phyloP scores from a whole-genome alignment of 495 filamentous ascomycete genomes.

The Talaromyces trachyspermus region DNA sequence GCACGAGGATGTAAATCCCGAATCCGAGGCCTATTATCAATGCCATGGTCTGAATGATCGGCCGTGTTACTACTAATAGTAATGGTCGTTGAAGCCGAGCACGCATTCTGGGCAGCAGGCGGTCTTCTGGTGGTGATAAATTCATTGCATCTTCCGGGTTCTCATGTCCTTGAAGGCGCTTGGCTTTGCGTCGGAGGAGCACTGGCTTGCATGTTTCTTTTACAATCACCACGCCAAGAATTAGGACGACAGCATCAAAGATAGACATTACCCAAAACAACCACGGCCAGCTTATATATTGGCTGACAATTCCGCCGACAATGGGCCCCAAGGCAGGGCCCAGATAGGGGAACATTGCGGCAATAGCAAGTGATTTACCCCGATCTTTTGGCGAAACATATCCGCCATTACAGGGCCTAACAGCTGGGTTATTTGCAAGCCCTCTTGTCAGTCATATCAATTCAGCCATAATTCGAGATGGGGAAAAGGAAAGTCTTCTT shows the following conservation, averaged over 20 bases:
- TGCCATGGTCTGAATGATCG: slow-evolving; percentile 45
- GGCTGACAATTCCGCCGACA: slow-evolving; percentile 47
- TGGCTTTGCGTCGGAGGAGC: slow-evolving; percentile 45
- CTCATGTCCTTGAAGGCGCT: slow-evolving; percentile 45
- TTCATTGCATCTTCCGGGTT: slow-evolving; percentile 50
- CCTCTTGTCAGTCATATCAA: too few species aligned
- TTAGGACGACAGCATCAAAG: slow-evolving; percentile 45
- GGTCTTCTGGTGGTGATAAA: slow-evolving; percentile 31
- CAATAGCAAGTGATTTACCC: slow-evolving; percentile 49
- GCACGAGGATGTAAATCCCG: slow-evolving; percentile 53
- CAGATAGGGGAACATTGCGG: slow-evolving; percentile 43
- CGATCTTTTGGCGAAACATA: slow-evolving; percentile 47
- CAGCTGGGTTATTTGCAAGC: slow-evolving; percentile 11
- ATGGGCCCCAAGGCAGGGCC: slow-evolving; percentile 51
- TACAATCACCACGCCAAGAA: slow-evolving; percentile 47
- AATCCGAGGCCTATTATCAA: slow-evolving; percentile 53
- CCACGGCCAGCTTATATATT: slow-evolving; percentile 55
- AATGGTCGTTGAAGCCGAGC: slow-evolving; percentile 35
- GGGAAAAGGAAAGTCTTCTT: neutral
- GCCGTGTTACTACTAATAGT: slow-evolving; percentile 39
- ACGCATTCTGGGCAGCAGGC: slow-evolving; percentile 19
- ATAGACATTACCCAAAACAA: slow-evolving; percentile 49
- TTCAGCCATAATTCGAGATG: neutral
- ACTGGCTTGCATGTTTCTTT: slow-evolving; percentile 54
- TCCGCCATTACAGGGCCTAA: slow-evolving; percentile 46